Conservation (phyloP, 1,284 basidiomycete species). For the Boletus semigastroideus region DNA sequence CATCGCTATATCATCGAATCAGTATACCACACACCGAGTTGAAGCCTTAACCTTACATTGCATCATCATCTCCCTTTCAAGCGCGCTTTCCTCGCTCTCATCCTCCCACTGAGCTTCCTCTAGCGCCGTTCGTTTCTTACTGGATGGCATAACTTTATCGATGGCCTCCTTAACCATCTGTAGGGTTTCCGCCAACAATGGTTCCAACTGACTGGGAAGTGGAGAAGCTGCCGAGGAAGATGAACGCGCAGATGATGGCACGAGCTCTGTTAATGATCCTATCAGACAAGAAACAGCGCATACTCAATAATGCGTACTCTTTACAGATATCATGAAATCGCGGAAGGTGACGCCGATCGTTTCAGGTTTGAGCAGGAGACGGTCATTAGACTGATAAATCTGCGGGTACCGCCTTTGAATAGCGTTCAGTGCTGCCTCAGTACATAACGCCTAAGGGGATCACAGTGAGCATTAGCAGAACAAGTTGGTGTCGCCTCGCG, state of each 20-base stretch:
- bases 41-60: conserved; percentile 60
- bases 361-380: conserved; percentile 83
- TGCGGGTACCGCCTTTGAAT: conserved; percentile 97
- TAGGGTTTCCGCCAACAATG: conserved; percentile 72
- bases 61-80: conserved; percentile 82
- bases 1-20: conserved; percentile 60
- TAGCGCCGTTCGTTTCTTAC: conserved; percentile 75
- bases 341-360: conserved; percentile 84
- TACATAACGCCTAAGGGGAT: conserved; percentile 76
- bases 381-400: conserved; percentile 91
- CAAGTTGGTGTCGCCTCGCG: conserved; percentile 30
- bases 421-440: conserved; percentile 95
- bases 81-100: conserved; percentile 63
- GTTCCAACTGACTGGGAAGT: conserved; percentile 83
- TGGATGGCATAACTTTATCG: conserved; percentile 65
- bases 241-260: conserved; percentile 93
- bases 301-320: conserved; percentile 61
- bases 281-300: conserved; percentile 2
- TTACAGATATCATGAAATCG: conserved; percentile 98
- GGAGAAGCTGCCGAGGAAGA: conserved; percentile 83
- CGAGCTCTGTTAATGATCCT: conserved; percentile 58
- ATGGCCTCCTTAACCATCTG: conserved; percentile 74
- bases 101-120: conserved; percentile 95
- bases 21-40: not conserved
- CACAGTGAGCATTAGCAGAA: conserved; percentile 6